A percentile compares a stretch with the other conserved stretches of the same genome.
These are phyloP conservation scores for Balamuthia mandrillaris DNA, from an alignment of 208 protist genomes.

Conservation along the genomic window DNA sequence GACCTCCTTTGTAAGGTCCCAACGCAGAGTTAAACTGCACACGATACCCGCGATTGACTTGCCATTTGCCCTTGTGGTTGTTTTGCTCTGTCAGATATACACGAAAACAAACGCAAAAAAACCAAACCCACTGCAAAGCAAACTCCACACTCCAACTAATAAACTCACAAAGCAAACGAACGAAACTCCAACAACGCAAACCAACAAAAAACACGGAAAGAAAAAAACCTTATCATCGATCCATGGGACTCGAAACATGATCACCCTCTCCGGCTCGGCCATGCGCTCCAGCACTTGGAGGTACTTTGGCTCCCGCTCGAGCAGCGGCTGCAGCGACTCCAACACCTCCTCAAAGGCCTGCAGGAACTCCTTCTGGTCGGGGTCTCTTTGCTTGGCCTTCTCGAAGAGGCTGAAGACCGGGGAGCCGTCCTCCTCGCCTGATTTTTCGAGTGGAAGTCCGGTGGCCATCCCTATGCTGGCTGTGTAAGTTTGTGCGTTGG, in stretches of 20 bases:
- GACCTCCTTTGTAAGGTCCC: constrained; percentile 89
- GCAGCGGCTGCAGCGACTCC: constrained; percentile 77
- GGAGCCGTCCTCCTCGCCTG: too few relatives aligned
- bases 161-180: too few relatives aligned
- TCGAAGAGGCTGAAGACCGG: constrained; percentile 20
- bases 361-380: constrained; percentile 81
- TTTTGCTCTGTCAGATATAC: too few relatives aligned
- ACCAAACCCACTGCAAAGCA: too few relatives aligned
- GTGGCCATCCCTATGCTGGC: too few relatives aligned
- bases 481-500: too few relatives aligned
- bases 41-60: constrained; percentile 86
- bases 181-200: too few relatives aligned
- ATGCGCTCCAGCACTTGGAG: constrained; percentile 74
- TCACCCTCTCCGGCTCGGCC: constrained; percentile 83
- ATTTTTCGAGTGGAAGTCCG: too few relatives aligned
- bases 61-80: constrained; percentile 70
- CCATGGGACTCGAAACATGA: constrained; percentile 89
- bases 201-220: too few relatives aligned
- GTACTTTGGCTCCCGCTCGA: constrained; percentile 81
- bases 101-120: too few relatives aligned
- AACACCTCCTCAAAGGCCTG: constrained; percentile 85
- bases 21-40: constrained; percentile 88
- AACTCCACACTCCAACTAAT: too few relatives aligned
- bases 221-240: constrained; percentile 74
- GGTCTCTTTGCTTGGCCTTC: constrained; percentile 66